Percentiles rank a stretch among this genome's conserved stretches.
Conservation (phyloP, 306 rosid species). For the Mimosa pudica region DNA sequence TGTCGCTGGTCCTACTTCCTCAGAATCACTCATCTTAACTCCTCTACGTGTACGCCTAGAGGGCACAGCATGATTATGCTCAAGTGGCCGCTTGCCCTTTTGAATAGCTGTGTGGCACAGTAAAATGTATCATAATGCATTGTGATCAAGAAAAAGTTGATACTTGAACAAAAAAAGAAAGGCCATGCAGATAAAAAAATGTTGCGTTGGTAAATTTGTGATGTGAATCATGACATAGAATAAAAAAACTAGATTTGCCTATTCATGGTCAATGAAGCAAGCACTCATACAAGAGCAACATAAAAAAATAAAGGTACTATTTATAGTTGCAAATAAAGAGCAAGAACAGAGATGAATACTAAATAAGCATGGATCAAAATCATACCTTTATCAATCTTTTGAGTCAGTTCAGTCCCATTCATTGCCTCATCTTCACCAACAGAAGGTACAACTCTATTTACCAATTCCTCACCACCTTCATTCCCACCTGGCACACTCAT, state of each 20-base stretch:
- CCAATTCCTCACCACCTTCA: slow-evolving; percentile 16
- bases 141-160: neutral
- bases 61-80: slow-evolving; percentile 47
- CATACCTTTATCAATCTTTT: slow-evolving; percentile 41
- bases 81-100: slow-evolving; percentile 32
- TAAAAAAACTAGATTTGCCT: neutral
- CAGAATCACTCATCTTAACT: slow-evolving; percentile 47
- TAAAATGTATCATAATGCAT: neutral
- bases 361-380: neutral
- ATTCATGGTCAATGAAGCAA: slow-evolving; percentile 7
- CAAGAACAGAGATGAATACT: neutral
- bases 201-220: neutral
- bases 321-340: neutral
- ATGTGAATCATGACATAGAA: neutral
- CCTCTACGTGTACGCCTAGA: slow-evolving; percentile 41
- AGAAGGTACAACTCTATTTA: too few relatives aligned
- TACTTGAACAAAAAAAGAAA: neutral
- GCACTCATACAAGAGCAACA: slow-evolving; percentile 6
- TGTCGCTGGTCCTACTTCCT: slow-evolving; percentile 36
- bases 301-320: neutral
- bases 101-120: slow-evolving; percentile 37
- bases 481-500: slow-evolving; percentile 11
- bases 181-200: slow-evolving; percentile 14
- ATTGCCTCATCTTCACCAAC: neutral
- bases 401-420: slow-evolving; percentile 29